These are phyloP conservation scores for Hysterium pulicare DNA, from an alignment of 2,329 filamentous ascomycete species.

Conservation along the genomic window DNA sequence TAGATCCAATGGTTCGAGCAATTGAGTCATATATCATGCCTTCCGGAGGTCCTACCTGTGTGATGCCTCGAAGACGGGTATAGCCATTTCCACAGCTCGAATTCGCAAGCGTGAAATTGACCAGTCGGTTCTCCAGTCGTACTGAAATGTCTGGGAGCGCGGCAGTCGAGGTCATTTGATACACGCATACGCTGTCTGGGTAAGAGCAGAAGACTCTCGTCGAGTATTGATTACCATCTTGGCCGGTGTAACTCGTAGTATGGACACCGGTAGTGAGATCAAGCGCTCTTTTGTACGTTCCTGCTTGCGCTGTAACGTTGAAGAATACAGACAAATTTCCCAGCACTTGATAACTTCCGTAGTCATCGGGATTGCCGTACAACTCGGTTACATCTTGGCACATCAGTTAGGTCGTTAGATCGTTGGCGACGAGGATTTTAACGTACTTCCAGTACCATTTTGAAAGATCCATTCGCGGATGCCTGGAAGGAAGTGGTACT, in stretches of 20 bases:
- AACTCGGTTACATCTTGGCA: slow-evolving; percentile 35
- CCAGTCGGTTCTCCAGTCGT: slow-evolving; percentile 42
- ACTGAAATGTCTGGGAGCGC: slow-evolving; percentile 42
- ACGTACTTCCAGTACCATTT: slow-evolving; percentile 47
- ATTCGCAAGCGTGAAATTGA: slow-evolving; percentile 24
- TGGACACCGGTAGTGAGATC: slow-evolving; percentile 45
- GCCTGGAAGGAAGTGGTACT: slow-evolving; percentile 35
- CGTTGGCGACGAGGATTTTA: neutral
- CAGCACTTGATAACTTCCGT: slow-evolving; percentile 48
- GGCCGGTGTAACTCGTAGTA: slow-evolving; percentile 21
- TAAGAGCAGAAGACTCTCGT: slow-evolving; percentile 45
- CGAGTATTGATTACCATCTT: slow-evolving; percentile 30
- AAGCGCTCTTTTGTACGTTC: slow-evolving; percentile 42
- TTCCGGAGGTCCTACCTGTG: slow-evolving; percentile 39
- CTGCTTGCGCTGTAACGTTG: slow-evolving; percentile 19
- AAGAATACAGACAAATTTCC: slow-evolving; percentile 46
- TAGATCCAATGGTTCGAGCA: slow-evolving; percentile 25
- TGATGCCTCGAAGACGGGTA: slow-evolving; percentile 35
- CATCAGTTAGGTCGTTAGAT: slow-evolving; percentile 3
- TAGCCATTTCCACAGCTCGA: slow-evolving; percentile 31
- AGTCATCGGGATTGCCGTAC: slow-evolving; percentile 38
- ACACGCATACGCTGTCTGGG: slow-evolving; percentile 42
- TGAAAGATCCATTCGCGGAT: slow-evolving; percentile 49
- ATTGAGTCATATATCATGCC: slow-evolving; percentile 47
- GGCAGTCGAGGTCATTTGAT: slow-evolving; percentile 28